Percentiles rank a stretch among this genome's conserved stretches.
Conservation (phyloP, 108 stramenopile genomes). For the Cyclotella distinguenda region DNA sequence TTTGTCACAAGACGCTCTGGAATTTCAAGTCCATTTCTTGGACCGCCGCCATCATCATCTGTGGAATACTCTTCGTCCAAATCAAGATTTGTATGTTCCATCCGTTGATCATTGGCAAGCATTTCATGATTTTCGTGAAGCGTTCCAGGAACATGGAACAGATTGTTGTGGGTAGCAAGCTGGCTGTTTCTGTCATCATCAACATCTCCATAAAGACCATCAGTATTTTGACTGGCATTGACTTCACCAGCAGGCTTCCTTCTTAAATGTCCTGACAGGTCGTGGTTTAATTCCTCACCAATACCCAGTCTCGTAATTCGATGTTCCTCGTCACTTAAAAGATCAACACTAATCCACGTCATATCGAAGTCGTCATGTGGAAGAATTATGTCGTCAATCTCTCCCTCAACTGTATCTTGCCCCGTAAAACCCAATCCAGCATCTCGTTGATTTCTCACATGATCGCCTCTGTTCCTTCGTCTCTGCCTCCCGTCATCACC, state of each 20-base stretch:
- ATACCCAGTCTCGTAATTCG: background rate
- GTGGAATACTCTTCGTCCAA: too few species aligned
- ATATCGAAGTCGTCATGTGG: slow-evolving; percentile 16
- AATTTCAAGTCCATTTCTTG: too few species aligned
- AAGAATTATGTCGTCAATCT: slow-evolving; percentile 36
- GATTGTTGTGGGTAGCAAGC: too few species aligned
- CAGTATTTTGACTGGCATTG: background rate
- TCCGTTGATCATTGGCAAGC: background rate
- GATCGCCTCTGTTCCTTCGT: slow-evolving; percentile 30
- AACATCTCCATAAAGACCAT: background rate
- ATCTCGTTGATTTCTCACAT: slow-evolving; percentile 30
- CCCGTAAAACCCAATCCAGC: slow-evolving; percentile 9
- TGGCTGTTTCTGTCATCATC: too few species aligned
- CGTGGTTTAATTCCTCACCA: background rate
- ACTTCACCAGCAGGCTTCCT: background rate
- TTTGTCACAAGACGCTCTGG: background rate
- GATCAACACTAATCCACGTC: background rate
- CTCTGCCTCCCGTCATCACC: slow-evolving; percentile 16
- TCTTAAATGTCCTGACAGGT: background rate
- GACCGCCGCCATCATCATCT: too few species aligned
- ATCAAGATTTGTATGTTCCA: background rate
- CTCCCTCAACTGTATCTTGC: slow-evolving; percentile 28
- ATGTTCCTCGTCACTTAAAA: background rate
- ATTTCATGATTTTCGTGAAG: too few species aligned
- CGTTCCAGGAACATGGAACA: too few species aligned